Evolutionary conservation across 345 rosid genomes (phyloP).

Genomic region (Murraya paniculata): DNA sequence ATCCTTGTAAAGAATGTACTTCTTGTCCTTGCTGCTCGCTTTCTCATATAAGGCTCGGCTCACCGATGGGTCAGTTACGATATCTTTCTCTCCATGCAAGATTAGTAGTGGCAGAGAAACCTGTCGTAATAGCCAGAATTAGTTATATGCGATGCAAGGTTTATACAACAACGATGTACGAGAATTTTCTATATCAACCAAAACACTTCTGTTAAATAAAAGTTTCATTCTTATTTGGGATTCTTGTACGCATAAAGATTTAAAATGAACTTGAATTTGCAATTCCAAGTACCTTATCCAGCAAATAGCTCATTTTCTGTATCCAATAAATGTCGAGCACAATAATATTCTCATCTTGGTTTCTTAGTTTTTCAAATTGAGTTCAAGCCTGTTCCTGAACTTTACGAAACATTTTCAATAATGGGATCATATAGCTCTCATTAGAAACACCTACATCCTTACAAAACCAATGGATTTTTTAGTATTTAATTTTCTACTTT

Average conservation of each 20-base stretch:
- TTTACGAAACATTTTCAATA: not conserved
- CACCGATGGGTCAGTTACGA: constrained; percentile 83
- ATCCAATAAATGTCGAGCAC: not conserved
- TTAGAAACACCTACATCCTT: not conserved
- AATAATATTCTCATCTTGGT: not conserved
- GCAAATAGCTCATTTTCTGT: not conserved
- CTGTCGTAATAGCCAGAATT: constrained; percentile 29
- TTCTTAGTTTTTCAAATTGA: not conserved
- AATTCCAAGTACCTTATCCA: not conserved
- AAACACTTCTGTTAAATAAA: not conserved
- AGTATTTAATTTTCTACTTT: not conserved
- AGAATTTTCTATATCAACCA: not conserved
- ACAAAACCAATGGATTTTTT: not conserved
- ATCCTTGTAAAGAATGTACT: constrained; percentile 56
- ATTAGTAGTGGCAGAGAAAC: constrained; percentile 77
- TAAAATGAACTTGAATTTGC: not conserved
- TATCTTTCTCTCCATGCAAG: constrained; percentile 84
- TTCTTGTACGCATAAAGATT: not conserved
- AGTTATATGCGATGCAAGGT: not conserved
- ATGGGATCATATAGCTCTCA: not conserved
- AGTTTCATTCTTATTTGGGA: not conserved
- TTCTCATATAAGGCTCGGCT: constrained; percentile 78
- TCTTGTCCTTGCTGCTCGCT: constrained; percentile 80
- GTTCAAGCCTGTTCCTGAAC: not conserved
- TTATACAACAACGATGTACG: not conserved